Percentiles rank a stretch among this genome's conserved stretches.
Conservation (phyloP, 441 rosid species). For the Populus hybrid region DNA sequence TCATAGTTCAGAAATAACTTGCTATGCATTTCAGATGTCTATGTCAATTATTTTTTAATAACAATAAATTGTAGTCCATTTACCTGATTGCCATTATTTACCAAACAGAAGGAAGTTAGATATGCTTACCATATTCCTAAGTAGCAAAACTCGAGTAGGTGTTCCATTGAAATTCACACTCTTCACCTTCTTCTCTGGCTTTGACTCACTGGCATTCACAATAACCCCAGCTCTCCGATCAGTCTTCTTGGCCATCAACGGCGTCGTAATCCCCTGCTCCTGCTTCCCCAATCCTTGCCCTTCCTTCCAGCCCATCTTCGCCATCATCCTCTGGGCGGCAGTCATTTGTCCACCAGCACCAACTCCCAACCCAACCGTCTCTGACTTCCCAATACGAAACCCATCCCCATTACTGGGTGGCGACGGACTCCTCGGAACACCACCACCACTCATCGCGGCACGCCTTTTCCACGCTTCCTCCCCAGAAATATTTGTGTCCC, state of each 20-base stretch:
- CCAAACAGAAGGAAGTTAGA: not conserved
- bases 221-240: constrained; percentile 98
- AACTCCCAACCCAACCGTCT: constrained; percentile 63
- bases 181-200: constrained; percentile 66
- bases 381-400: constrained; percentile 79
- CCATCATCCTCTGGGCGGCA: constrained; percentile 99
- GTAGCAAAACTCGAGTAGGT: constrained; percentile 83
- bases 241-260: constrained; percentile 94
- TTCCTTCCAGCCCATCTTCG: constrained; percentile 98
- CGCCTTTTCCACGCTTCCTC: constrained; percentile 97
- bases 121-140: constrained; percentile 78
- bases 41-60: not conserved
- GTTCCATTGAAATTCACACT: constrained; percentile 75
- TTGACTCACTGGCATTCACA: constrained; percentile 73
- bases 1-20: not conserved
- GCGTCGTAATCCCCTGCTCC: constrained; percentile 97
- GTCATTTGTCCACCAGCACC: constrained; percentile 74
- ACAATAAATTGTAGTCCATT: not conserved
- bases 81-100: not conserved
- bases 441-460: constrained; percentile 69
- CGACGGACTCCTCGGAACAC: constrained; percentile 58
- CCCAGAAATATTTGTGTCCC: constrained; percentile 67
- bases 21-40: not conserved
- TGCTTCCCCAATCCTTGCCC: constrained; percentile 96
- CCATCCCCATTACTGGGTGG: constrained; percentile 60